Conservation (phyloP, 345 rosid genomes). For the Citrus mangshanensis region DNA sequence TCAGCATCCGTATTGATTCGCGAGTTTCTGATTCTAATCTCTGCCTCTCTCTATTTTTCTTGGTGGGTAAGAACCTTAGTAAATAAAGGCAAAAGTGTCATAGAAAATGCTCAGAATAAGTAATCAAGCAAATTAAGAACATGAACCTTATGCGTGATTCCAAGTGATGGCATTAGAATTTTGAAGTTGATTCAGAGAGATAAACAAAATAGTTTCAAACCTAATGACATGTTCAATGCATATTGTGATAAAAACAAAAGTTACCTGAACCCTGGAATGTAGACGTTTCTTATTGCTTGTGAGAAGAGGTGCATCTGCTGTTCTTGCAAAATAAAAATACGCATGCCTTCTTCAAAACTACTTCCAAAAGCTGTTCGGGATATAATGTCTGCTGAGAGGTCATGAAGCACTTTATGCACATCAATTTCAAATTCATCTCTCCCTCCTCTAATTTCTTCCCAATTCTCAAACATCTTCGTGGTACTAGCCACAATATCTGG, state of each 20-base stretch:
- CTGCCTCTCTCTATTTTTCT: conserved; percentile 75
- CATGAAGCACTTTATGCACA: conserved; percentile 54
- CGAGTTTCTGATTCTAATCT: conserved; percentile 66
- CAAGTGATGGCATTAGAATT: too few relatives aligned
- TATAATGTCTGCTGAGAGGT: conserved; percentile 63
- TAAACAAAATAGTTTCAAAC: too few relatives aligned
- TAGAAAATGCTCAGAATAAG: not conserved
- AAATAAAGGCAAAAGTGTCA: not conserved
- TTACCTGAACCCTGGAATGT: conserved; percentile 84
- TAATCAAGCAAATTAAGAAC: not conserved
- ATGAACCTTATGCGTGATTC: too few relatives aligned
- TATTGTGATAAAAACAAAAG: too few relatives aligned
- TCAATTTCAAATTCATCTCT: conserved; percentile 69
- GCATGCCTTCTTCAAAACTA: conserved; percentile 70
- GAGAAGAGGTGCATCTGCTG: conserved; percentile 59
- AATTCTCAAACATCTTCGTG: conserved; percentile 44
- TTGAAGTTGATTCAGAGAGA: too few relatives aligned
- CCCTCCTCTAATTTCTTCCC: conserved; percentile 62
- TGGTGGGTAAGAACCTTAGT: conserved; percentile 70
- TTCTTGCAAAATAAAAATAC: conserved; percentile 65
- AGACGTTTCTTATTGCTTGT: conserved; percentile 51
- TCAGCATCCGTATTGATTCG: conserved; percentile 48
- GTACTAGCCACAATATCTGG: conserved; percentile 63
- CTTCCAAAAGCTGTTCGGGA: conserved; percentile 89
- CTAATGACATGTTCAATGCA: too few relatives aligned